Evolutionary conservation across 176 grass and related monocot genomes (phyloP), one percentile per base, ranked within the genome.

Genomic region (Carex cristatella): DNA sequence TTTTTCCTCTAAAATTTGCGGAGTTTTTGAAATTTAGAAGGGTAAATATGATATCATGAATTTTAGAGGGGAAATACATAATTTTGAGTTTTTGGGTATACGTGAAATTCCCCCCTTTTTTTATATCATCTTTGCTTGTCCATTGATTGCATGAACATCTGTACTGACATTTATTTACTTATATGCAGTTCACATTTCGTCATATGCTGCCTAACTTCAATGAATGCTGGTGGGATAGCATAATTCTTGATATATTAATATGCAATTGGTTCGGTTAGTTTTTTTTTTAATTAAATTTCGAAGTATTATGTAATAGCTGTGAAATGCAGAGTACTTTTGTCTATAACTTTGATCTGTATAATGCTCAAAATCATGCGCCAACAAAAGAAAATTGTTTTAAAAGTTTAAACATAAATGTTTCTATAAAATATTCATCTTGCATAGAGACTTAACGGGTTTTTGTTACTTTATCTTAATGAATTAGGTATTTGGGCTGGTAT

Each of bases 181-280:
- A 56, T 54, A 66, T 89, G 90, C 96, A 99, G 96, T 86, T 95
- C 61, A 99, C 96, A 83, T 99, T 99, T 92, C 93, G 96, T 49
- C 96, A 99, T 87, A 99, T 99, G 96, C 83, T 99, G 81, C 96
- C 96, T 61, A 99, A 99, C 87, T 99, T 99, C 42, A 99, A 99
- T 0, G 96, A 99, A 82, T 99, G 96, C 79, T 99, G 96, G 96
- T 99, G 96, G 96, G 96, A 99, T 78, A 99, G 96, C 83, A 90
- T 99, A 85, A 80, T 99, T 84, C 82, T 99, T 69, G 96, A 99
- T 81, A 95, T 99, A 83, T 81, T 99, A 75, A 92, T 99, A 71
- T 99, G 96, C 91, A 99, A 99, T 88, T 99, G 96, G 96, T 99
- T 99, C 57, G 96, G 96, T 99, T 83, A 95, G 93, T 69, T 85